Evolutionary conservation across 148 eudicot species (phyloP).

Genomic region (Fagopyrum esculentum): DNA sequence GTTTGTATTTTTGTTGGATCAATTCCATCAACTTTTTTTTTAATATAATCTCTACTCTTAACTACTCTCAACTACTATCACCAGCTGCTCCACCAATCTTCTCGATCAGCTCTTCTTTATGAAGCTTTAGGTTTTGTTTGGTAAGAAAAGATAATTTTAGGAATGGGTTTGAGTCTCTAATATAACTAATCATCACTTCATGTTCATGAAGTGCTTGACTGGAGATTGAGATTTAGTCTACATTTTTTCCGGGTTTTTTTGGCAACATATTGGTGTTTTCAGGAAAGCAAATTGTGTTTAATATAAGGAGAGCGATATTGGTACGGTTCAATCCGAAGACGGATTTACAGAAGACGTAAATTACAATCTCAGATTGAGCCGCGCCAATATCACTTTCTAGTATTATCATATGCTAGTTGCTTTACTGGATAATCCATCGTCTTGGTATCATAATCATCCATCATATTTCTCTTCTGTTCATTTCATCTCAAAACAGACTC

Average conservation of each 20-base stretch:
- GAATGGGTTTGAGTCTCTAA: not conserved
- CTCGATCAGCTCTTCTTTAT: not conserved
- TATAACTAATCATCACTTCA: not conserved
- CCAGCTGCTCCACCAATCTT: conserved; percentile 6
- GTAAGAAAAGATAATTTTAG: not conserved
- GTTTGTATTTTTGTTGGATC: not conserved
- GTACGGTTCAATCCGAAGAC: conserved; percentile 99
- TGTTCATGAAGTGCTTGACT: not conserved
- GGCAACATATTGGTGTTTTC: not conserved
- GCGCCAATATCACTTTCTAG: conserved; percentile 92
- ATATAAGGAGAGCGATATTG: conserved; percentile 52
- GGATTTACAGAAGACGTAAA: conserved; percentile 37
- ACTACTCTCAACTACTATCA: conserved; percentile 8
- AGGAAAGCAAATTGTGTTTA: not conserved
- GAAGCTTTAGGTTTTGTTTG: not conserved
- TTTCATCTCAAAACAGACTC: too few species aligned
- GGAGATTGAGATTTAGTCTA: not conserved
- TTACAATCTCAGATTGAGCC: conserved; percentile 97
- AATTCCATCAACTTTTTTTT: not conserved
- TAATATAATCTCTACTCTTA: not conserved
- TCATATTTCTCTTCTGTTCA: too few species aligned
- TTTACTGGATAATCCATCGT: not conserved
- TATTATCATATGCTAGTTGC: not conserved
- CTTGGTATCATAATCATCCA: not conserved
- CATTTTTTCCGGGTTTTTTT: not conserved